phyloP scores from a whole-genome alignment of 148 eudicot species.

The Drosera capensis region DNA sequence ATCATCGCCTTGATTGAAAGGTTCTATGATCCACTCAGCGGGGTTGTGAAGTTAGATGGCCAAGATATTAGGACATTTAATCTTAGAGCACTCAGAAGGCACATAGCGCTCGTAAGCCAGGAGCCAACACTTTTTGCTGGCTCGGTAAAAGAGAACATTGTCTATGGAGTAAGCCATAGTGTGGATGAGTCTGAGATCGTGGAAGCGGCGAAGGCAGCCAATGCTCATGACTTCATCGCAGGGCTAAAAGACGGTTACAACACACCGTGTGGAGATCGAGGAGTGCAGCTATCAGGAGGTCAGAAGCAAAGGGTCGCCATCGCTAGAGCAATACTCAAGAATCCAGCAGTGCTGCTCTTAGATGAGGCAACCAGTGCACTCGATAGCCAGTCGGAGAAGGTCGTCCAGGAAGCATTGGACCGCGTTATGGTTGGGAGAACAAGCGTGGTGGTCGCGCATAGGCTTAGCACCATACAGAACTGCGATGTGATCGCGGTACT shows the following conservation, averaged over 20 bases:
- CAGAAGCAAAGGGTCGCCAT: slow-evolving; percentile 44
- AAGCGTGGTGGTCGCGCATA: slow-evolving; percentile 38
- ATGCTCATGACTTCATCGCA: slow-evolving; percentile 35
- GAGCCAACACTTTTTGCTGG: slow-evolving; percentile 65
- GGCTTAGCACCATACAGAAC: slow-evolving; percentile 37
- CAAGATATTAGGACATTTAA: slow-evolving; percentile 37
- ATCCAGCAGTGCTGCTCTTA: slow-evolving; percentile 23
- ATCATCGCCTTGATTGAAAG: slow-evolving; percentile 56
- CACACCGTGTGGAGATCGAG: slow-evolving; percentile 33
- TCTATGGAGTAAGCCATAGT: background rate
- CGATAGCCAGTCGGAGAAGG: slow-evolving; percentile 33
- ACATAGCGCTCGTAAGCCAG: slow-evolving; percentile 74
- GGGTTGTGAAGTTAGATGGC: slow-evolving; percentile 46
- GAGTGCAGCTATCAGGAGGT: slow-evolving; percentile 35
- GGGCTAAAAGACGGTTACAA: slow-evolving; percentile 25
- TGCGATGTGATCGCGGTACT: slow-evolving; percentile 34
- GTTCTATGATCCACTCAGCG: slow-evolving; percentile 60
- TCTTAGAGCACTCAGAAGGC: slow-evolving; percentile 46
- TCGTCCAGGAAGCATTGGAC: slow-evolving; percentile 38
- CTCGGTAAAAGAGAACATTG: slow-evolving; percentile 42
- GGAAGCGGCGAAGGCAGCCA: slow-evolving; percentile 34
- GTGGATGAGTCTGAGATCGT: slow-evolving; percentile 24
- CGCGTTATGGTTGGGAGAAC: slow-evolving; percentile 36
- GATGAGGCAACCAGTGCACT: slow-evolving; percentile 47
- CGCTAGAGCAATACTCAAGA: slow-evolving; percentile 33